Evolutionary conservation across 805 yeast genomes (phyloP), one percentile per base, ranked within the genome.

Genomic region (Ogataea kodamae): DNA sequence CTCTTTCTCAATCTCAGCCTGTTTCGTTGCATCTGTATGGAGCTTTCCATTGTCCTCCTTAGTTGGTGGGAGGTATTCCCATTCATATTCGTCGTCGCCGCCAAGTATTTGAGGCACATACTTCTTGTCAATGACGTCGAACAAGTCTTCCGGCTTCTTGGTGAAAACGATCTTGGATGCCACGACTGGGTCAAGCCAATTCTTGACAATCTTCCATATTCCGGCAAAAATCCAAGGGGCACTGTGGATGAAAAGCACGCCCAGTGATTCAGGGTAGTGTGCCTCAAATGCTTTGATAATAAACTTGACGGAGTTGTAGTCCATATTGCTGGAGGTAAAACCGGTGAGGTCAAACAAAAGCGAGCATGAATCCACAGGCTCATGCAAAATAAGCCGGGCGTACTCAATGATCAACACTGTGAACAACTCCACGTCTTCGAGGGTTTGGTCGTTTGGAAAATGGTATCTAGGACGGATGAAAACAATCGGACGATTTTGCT

Each of bases 191-290:
- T 92, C 97, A 37, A 90, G 68, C 97, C 97, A 90, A 49, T 81
- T 79, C 59, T 86, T 87, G 50, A 92, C 78, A 48, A 90, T 76
- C 48, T 80, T 82, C 97, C 98, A 92, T 40, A 90, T 85, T 15
- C 96, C 90, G 32, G 84, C 77, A 65, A 92, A 92, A 35, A 92
- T 76, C 97, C 97, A 88, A 17, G 98, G 98, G 0, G 98, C 97
- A 50, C 84, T 83, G 64, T 87, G 95, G 41, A 92, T 82, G 46
- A 87, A 72, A 33, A 92, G 65, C 36, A 74, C 75, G 11, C 96
- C 96, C 40, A 92, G 70, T 24, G 86, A 81, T 62, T 92, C 98
- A 1, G 98, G 98, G 58, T 90, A 92, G 56, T 90, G 96, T 0
- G 95, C 95, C 67, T 92, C 97, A 59, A 92, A 88, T 41, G 89